Base-by-base conservation (phyloP, 2,329 filamentous ascomycete genomes). In the Thermochaetoides dissita region DNA sequence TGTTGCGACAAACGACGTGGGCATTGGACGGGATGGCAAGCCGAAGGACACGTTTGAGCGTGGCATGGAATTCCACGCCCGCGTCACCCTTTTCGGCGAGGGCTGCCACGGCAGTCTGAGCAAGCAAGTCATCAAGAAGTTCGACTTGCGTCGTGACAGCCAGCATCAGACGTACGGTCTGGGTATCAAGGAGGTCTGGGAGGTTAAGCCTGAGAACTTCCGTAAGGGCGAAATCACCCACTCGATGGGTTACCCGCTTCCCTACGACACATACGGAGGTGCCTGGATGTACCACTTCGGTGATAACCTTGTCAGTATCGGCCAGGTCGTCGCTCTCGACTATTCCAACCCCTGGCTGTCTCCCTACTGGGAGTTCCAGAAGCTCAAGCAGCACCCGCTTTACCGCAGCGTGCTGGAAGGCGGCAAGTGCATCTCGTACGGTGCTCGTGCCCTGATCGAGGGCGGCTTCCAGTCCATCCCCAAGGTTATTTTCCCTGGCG, bases 271-370 rank as follows among this genome's bases (percentile, higher is more conserved):
- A 7, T 98, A 98, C 59, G 91, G 91, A 51, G 91, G 91, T 51
- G 87, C 84, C n/a, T 98, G 87, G 80, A 88, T 98, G 84, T 98
- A 98, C 58, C 91, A 98, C 63, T 98, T 96, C 62, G 91, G 88
- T 33, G 89, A 98, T 54, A 98, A 96, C 63, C 74, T 96, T 54
- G 89, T 98, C 46, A 87, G 80, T 51, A 71, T 98, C 43, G 91
- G 91, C 24, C 70, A 96, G 11, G 91, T 98, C 8, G 84, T 93
- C 33, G 88, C 88, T 24, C 72, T 98, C 41, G 91, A 98, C 67
- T 98, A 98, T 61, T 72, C 84, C 35, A 98, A 98, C 63, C 91
- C 91, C 0, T 98, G 89, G 86, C 65, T 96, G 42, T 91, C 88
- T 3, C 91, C 91, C 0, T 98, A 96, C 59, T 76, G 79, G 44